Percentiles rank a stretch among this genome's conserved stretches.
Conservation (phyloP, 1,284 basidiomycete species). For the Schizophyllum amplum region DNA sequence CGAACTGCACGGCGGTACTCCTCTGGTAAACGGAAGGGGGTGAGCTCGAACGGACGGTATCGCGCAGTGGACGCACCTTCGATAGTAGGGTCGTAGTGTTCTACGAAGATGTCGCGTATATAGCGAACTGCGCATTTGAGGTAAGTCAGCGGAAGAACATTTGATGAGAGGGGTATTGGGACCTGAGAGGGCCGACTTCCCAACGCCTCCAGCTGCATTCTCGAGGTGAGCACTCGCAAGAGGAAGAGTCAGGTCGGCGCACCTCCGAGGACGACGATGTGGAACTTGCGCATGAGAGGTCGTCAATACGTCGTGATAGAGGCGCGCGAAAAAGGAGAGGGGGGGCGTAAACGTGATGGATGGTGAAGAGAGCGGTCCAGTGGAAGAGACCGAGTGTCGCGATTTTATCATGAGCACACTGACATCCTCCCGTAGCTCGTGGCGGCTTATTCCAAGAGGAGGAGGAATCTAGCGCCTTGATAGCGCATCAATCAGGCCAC, state of each 20-base stretch:
- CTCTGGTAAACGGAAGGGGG: conserved; percentile 30
- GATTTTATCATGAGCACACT: not conserved
- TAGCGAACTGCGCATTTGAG: conserved; percentile 54
- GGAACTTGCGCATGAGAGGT: conserved; percentile 52
- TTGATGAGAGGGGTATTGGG: conserved; percentile 5
- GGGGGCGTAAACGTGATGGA: conserved; percentile 4
- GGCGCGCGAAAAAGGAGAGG: not conserved
- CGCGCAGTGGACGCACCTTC: conserved; percentile 49
- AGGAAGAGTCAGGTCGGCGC: conserved; percentile 16
- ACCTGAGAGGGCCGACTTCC: conserved; percentile 71
- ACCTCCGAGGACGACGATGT: conserved; percentile 75
- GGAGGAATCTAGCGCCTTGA: not conserved
- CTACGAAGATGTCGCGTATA: conserved; percentile 65
- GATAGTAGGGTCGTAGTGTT: conserved; percentile 77
- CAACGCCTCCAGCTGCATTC: conserved; percentile 66
- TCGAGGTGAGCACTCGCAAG: conserved; percentile 7
- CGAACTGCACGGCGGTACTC: conserved; percentile 54
- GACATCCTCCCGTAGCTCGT: not conserved
- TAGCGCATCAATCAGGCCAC: not conserved
- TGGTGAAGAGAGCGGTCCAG: not conserved
- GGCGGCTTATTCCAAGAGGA: not conserved
- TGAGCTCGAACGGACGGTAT: not conserved
- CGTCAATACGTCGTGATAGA: not conserved
- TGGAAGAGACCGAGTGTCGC: not conserved
- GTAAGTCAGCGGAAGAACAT: conserved; percentile 9